Evolutionary conservation across 352 stramenopile genomes (phyloP), one percentile per base, ranked within the genome.

Genomic region (Phytophthora tentaculata): DNA sequence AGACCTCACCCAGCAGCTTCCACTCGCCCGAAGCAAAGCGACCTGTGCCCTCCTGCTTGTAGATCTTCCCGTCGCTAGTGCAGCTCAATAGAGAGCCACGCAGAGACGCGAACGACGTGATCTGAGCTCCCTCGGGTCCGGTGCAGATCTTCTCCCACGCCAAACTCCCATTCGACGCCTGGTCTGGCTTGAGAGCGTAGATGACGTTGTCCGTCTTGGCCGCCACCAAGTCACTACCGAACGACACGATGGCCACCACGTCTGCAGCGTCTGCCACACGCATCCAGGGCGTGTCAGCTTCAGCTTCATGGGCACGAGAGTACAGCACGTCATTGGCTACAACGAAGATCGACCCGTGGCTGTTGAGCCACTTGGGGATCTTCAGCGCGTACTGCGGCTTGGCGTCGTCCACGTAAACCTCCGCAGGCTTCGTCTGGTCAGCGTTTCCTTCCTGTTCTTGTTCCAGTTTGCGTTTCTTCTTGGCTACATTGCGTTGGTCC

Each of bases 291-390:
- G 71, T 76, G 5, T 41, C 55, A 7, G 51, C 71, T 9, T 77
- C 72, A 1, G 79, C 80, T 73, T 91, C 84, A 54, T 92, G 82
- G 7, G 74, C 61, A 29, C 85, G 85, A 16, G 83, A 81, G 66
- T 87, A 92, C 37, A 96, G 60, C 56, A 79, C 73, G 0, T 71
- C 51, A 39, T 85, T 73, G 6, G 76, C 79, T 17, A 96, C 78
- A 20, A 90, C 60, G 67, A 77, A 94, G 26, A 96, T 73, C 47
- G 84, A 93, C 3, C 88, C 88, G 55, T 91, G 79, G 64, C 84
- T 91, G 52, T 81, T 84, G 29, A 96, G 81, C 86, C 88, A 96
- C 39, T 75, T 67, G 26, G 88, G 88, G 39, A 94, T 82, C 57
- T 77, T 73, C 12, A 84, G 64, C 5, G 66, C 41, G 50, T 79